Evolutionary conservation across 306 rosid species (phyloP).

Genomic region (Fragaria ananassa): DNA sequence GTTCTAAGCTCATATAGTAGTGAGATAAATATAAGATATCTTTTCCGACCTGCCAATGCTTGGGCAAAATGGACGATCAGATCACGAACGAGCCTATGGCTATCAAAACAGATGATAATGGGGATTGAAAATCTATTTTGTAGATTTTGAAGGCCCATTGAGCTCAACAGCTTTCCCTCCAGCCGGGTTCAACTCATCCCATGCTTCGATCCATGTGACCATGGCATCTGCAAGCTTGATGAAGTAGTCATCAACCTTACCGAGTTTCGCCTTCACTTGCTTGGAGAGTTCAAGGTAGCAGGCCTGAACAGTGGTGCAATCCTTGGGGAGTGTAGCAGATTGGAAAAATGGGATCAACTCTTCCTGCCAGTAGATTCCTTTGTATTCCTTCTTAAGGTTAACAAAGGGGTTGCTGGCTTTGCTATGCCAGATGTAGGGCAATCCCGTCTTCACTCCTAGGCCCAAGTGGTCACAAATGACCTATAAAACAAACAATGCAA

Average conservation of each 20-base stretch:
- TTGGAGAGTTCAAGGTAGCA: conserved; percentile 82
- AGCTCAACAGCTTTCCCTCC: conserved; percentile 24
- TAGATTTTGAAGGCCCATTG: conserved; percentile 4
- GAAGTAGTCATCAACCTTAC: conserved; percentile 70
- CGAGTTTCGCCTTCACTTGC: conserved; percentile 71
- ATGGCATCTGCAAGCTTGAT: conserved; percentile 71
- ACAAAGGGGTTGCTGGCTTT: conserved; percentile 85
- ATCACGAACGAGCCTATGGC: conserved; percentile 15
- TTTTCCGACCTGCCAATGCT: conserved; percentile 35
- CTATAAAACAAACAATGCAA: conserved; percentile 33
- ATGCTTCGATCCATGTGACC: conserved; percentile 84
- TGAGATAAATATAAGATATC: conserved; percentile 20
- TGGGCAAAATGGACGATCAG: conserved; percentile 26
- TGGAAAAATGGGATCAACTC: conserved; percentile 80
- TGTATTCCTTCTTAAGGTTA: conserved; percentile 82
- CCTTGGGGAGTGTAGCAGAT: conserved; percentile 57
- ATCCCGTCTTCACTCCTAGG: conserved; percentile 76
- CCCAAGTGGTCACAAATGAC: conserved; percentile 81
- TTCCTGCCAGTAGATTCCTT: conserved; percentile 89
- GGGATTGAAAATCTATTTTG: conserved; percentile 33
- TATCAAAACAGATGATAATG: conserved; percentile 18
- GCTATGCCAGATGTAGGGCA: conserved; percentile 91
- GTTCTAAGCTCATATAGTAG: conserved; percentile 20
- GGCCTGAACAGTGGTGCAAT: conserved; percentile 61
- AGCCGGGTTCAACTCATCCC: conserved; percentile 67